phyloP scores from a whole-genome alignment of 2,329 filamentous ascomycete species.

The Chrysosphaeria jannelii region DNA sequence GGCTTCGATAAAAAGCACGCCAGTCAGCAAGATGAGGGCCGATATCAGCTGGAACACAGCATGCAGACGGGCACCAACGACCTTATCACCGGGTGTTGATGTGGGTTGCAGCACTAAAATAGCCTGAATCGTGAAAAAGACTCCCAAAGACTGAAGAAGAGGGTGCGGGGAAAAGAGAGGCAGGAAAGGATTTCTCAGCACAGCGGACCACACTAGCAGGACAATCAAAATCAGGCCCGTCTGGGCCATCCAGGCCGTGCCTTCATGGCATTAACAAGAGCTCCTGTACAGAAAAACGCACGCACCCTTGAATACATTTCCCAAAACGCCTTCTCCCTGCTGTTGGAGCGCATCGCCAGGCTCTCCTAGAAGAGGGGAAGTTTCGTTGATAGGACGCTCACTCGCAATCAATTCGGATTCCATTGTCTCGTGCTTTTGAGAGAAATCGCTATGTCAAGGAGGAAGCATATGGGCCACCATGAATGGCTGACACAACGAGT shows the following conservation, averaged over 20 bases:
- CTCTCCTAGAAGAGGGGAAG: slow-evolving; percentile 39
- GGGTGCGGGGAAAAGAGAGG: slow-evolving; percentile 78
- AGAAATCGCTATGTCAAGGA: too few species aligned
- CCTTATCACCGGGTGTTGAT: slow-evolving; percentile 44
- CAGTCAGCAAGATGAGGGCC: slow-evolving; percentile 28
- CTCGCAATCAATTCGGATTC: too few species aligned
- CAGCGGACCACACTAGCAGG: slow-evolving; percentile 45
- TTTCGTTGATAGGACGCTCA: slow-evolving; percentile 13
- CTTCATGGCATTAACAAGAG: slow-evolving; percentile 14
- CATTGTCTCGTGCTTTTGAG: too few species aligned
- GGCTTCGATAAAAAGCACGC: slow-evolving; percentile 42
- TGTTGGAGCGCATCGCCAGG: slow-evolving; percentile 45
- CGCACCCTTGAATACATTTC: slow-evolving; percentile 49
- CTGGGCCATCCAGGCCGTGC: slow-evolving; percentile 57
- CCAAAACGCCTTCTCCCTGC: slow-evolving; percentile 28
- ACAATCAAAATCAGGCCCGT: slow-evolving; percentile 45
- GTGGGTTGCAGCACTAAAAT: slow-evolving; percentile 74
- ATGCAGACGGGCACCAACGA: slow-evolving; percentile 27
- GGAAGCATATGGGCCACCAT: too few species aligned
- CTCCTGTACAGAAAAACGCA: neutral
- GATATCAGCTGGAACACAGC: slow-evolving; percentile 36
- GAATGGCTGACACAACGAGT: too few species aligned
- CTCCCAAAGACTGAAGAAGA: slow-evolving; percentile 32
- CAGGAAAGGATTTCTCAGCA: slow-evolving; percentile 32
- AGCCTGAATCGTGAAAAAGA: slow-evolving; percentile 50